Percentiles rank a stretch among this genome's conserved stretches.
These are phyloP conservation scores for Pseudogymnoascus sp. DNA, from an alignment of 2,329 filamentous ascomycete genomes.

Conservation along the genomic window DNA sequence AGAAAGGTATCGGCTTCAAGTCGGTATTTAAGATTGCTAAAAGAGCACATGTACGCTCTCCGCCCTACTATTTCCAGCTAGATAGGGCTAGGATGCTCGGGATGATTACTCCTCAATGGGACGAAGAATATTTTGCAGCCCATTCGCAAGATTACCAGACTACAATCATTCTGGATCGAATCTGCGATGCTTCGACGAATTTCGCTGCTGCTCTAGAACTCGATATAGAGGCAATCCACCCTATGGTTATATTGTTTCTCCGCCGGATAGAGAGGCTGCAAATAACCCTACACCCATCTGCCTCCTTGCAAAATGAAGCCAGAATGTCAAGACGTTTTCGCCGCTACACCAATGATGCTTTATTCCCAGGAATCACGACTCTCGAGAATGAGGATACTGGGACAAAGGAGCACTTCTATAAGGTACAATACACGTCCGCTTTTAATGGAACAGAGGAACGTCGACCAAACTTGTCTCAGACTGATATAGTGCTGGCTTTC, in stretches of 20 bases:
- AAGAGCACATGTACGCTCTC: conserved; percentile 32
- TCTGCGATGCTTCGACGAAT: neutral
- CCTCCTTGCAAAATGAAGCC: neutral
- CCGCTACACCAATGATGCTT: neutral
- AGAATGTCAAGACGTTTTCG: neutral
- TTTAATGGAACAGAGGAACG: neutral
- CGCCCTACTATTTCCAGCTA: conserved; percentile 29
- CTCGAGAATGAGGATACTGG: neutral
- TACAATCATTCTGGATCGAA: neutral
- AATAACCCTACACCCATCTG: neutral
- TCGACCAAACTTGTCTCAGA: conserved; percentile 18
- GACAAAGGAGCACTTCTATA: neutral
- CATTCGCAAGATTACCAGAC: neutral
- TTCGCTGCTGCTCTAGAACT: neutral
- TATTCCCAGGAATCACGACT: neutral
- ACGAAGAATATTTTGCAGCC: neutral
- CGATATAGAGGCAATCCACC: neutral
- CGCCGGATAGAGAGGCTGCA: neutral
- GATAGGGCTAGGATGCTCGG: conserved; percentile 10
- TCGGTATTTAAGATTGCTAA: conserved; percentile 28
- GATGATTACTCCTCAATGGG: conserved; percentile 12
- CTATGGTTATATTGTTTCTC: neutral
- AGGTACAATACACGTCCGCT: neutral
- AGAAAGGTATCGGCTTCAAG: conserved; percentile 32
- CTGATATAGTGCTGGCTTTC: conserved; percentile 40